These are phyloP conservation scores for Marvania coccoides DNA, from an alignment of 139 green algal genomes.

Conservation along the genomic window DNA sequence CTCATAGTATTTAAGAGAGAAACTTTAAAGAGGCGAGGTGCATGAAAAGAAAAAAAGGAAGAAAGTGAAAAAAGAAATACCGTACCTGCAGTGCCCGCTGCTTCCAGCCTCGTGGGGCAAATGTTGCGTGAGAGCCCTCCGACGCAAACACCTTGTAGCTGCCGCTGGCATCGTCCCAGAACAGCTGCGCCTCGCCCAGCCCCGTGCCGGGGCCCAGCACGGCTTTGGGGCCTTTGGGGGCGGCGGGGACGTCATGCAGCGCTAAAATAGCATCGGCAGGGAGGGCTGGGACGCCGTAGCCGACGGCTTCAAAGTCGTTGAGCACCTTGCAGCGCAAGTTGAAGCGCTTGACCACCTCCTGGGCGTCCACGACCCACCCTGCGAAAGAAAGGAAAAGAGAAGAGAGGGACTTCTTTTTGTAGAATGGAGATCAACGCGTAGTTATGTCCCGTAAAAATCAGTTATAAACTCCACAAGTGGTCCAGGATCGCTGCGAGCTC, in stretches of 20 bases:
- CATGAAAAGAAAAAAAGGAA: too few relatives aligned
- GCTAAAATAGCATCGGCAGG: constrained; percentile 37
- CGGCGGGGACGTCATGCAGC: constrained; percentile 48
- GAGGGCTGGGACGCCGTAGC: constrained; percentile 79
- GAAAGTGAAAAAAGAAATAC: too few relatives aligned
- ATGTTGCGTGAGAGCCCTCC: constrained; percentile 81
- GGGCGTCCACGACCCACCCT: constrained; percentile 69
- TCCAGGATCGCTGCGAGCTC: too few relatives aligned
- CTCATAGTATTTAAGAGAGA: too few relatives aligned
- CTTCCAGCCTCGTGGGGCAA: constrained; percentile 77
- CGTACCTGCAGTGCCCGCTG: constrained; percentile 75
- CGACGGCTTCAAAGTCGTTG: constrained; percentile 93
- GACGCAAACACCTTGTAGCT: constrained; percentile 37
- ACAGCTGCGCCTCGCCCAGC: constrained; percentile 78
- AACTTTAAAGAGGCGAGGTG: too few relatives aligned
- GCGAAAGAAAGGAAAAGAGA: too few relatives aligned
- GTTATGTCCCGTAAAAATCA: too few relatives aligned
- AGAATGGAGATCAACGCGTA: too few relatives aligned
- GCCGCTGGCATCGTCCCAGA: constrained; percentile 59
- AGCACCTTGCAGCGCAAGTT: constrained; percentile 47
- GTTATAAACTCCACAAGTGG: too few relatives aligned
- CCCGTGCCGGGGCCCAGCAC: constrained; percentile 90
- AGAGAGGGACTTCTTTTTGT: too few relatives aligned
- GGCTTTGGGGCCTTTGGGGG: constrained; percentile 56
- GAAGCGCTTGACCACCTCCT: constrained; percentile 42